These are phyloP conservation scores for Fraxinus americana DNA, from an alignment of 257 asterid species.

Conservation along the genomic window DNA sequence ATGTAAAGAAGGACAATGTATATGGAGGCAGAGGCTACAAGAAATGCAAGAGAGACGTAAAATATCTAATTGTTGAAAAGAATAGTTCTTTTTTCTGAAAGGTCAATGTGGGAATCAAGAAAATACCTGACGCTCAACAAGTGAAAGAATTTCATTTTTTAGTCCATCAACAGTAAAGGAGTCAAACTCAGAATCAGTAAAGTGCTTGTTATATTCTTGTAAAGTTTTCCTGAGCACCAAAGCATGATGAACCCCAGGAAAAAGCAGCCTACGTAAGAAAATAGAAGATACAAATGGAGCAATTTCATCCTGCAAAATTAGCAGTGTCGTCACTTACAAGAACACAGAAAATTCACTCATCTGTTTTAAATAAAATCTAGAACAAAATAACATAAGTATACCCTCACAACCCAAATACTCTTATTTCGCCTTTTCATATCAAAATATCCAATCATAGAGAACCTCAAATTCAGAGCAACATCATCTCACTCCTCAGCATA, in stretches of 20 bases:
- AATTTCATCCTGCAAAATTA: constrained; percentile 78
- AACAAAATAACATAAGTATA: not conserved
- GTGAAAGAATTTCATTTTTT: constrained; percentile 76
- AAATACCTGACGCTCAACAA: constrained; percentile 76
- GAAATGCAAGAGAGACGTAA: constrained; percentile 18
- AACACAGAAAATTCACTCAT: not conserved
- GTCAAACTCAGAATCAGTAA: constrained; percentile 75
- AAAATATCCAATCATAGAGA: constrained; percentile 9
- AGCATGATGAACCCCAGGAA: constrained; percentile 77
- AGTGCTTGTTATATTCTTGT: constrained; percentile 68
- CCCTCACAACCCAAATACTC: not conserved
- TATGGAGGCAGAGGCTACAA: not conserved
- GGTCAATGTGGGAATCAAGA: constrained; percentile 20
- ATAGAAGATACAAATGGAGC: constrained; percentile 75
- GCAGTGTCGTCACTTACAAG: constrained; percentile 23
- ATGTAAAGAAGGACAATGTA: constrained; percentile 25
- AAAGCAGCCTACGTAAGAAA: constrained; percentile 77
- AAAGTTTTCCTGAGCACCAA: constrained; percentile 75
- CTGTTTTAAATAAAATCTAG: constrained; percentile 9
- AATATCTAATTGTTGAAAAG: constrained; percentile 15
- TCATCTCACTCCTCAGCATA: constrained; percentile 4
- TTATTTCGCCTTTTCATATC: not conserved
- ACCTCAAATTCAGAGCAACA: not conserved
- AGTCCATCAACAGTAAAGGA: constrained; percentile 77
- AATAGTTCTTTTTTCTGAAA: constrained; percentile 11